phyloP scores from a whole-genome alignment of 2,329 filamentous ascomycete genomes.

The Pseudogymnoascus sp. region DNA sequence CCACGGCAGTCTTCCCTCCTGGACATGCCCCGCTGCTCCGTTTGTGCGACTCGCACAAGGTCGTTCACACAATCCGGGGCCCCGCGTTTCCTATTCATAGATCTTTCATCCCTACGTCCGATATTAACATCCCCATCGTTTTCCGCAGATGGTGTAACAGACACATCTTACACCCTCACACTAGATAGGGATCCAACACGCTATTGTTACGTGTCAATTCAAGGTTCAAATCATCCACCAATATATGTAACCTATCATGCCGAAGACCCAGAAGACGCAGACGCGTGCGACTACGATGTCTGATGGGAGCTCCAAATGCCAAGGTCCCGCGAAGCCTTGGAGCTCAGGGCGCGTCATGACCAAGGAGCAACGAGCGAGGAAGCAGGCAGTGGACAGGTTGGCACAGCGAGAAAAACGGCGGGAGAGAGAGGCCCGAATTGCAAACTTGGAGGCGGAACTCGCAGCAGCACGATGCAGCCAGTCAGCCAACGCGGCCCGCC shows the following conservation, averaged over 20 bases:
- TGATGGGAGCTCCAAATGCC: neutral
- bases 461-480: neutral
- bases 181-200: neutral
- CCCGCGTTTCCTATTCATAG: neutral
- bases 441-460: neutral
- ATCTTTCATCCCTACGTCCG: neutral
- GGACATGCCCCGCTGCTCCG: neutral
- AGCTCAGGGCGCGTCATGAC: neutral
- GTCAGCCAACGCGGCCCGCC: neutral
- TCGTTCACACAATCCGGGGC: neutral
- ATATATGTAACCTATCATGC: neutral
- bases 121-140: neutral
- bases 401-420: slow-evolving; percentile 83
- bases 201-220: neutral
- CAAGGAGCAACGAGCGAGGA: slow-evolving; percentile 78
- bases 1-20: neutral
- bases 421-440: slow-evolving; percentile 75
- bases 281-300: neutral
- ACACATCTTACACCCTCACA: neutral
- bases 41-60: neutral
- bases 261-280: neutral
- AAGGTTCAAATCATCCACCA: neutral
- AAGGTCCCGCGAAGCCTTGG: neutral
- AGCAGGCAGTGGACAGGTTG: slow-evolving; percentile 84
- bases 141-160: neutral